These are phyloP conservation scores for Vanrija sp. DNA, from an alignment of 1,284 basidiomycete species.

Conservation along the genomic window DNA sequence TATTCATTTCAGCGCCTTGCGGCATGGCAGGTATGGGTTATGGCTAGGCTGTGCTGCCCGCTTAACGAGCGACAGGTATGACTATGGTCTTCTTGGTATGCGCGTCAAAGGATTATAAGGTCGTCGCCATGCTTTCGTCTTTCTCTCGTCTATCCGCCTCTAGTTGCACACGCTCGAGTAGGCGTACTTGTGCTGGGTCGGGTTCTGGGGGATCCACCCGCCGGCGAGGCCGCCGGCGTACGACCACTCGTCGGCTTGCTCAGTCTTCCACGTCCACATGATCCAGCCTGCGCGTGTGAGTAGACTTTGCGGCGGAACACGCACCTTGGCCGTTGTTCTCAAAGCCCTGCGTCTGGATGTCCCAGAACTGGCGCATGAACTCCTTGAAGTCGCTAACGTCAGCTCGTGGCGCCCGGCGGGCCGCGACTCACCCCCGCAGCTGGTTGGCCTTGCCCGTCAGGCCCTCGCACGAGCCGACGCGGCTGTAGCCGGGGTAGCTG, in stretches of 20 bases:
- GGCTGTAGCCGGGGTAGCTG: constrained; percentile 60
- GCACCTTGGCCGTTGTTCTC: constrained; percentile 44
- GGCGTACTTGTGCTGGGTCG: constrained; percentile 54
- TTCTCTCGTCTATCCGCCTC: too few species aligned
- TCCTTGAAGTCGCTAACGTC: constrained; percentile 65
- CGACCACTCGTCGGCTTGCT: constrained; percentile 59
- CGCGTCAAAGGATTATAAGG: background rate
- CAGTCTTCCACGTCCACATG: constrained; percentile 53
- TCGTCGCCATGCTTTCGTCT: too few species aligned
- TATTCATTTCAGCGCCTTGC: too few species aligned
- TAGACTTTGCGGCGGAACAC: constrained; percentile 7
- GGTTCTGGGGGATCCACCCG: constrained; percentile 76
- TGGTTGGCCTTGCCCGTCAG: constrained; percentile 65
- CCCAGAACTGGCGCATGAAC: constrained; percentile 76
- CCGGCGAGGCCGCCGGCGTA: constrained; percentile 61
- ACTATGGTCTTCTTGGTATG: background rate
- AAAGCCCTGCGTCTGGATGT: constrained; percentile 61
- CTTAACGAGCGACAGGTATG: too few species aligned
- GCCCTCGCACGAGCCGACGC: constrained; percentile 67
- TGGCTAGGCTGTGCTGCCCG: too few species aligned
- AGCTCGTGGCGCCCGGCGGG: background rate
- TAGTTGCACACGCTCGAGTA: too few species aligned
- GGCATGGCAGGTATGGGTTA: too few species aligned
- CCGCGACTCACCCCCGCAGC: constrained; percentile 55
- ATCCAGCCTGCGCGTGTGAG: constrained; percentile 41